phyloP scores from a whole-genome alignment of 345 rosid genomes.

The Nasturtium officinale region DNA sequence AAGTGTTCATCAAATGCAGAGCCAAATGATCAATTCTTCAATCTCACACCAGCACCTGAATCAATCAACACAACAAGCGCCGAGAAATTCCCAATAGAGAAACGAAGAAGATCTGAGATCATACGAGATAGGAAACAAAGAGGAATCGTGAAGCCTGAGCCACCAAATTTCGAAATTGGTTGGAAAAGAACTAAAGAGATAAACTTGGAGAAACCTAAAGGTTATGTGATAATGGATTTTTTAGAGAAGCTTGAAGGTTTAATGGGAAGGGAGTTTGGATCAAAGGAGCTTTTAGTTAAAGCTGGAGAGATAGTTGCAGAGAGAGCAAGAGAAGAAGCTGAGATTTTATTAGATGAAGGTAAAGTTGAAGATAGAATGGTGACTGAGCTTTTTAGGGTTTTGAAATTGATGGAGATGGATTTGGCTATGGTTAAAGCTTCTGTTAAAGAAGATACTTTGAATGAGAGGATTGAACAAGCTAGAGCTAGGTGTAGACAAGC shows the following conservation, averaged over 20 bases:
- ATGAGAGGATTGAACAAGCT: constrained; percentile 74
- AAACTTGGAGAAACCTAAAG: constrained; percentile 69
- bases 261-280: constrained; percentile 78
- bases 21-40: constrained; percentile 24
- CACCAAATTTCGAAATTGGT: constrained; percentile 80
- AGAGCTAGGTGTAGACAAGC: constrained; percentile 93
- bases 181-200: constrained; percentile 83
- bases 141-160: constrained; percentile 55
- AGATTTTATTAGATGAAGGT: constrained; percentile 68
- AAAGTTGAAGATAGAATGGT: constrained; percentile 85
- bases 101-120: constrained; percentile 69
- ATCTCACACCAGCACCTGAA: constrained; percentile 52
- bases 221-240: constrained; percentile 82
- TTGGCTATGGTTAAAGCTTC: constrained; percentile 93
- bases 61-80: constrained; percentile 53
- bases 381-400: constrained; percentile 81
- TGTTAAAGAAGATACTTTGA: constrained; percentile 73
- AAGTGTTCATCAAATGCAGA: constrained; percentile 33
- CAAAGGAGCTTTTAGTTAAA: constrained; percentile 70
- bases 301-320: constrained; percentile 85
- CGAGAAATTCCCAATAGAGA: constrained; percentile 71
- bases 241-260: constrained; percentile 69
- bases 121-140: constrained; percentile 50
- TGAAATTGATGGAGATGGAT: constrained; percentile 97
- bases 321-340: constrained; percentile 92